A percentile compares a stretch with the other conserved stretches of the same genome.
phyloP scores from a whole-genome alignment of 495 filamentous ascomycete genomes.

The Hypoxylon intermedium region DNA sequence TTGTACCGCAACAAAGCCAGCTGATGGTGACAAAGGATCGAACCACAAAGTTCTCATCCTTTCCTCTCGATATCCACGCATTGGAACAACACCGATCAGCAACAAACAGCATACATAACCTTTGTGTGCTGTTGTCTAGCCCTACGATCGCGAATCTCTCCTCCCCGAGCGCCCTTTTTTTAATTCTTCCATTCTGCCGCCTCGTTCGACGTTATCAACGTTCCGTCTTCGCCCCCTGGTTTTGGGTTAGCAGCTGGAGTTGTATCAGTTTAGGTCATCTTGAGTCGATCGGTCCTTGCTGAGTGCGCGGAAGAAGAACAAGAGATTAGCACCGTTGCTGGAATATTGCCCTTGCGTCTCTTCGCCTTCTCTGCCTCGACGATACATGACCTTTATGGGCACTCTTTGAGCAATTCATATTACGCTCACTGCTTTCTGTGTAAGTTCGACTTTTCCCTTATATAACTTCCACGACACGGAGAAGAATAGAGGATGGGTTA shows the following conservation, averaged over 20 bases:
- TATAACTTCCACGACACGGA: conserved; percentile 9
- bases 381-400: conserved; percentile 13
- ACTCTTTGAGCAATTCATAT: conserved; percentile 12
- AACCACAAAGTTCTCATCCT: conserved; percentile 5
- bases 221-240: not conserved
- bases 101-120: conserved; percentile 13
- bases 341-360: conserved; percentile 45
- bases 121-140: conserved; percentile 20
- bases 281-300: conserved; percentile 13
- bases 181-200: not conserved
- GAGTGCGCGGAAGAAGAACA: conserved; percentile 16
- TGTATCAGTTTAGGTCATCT: conserved; percentile 1
- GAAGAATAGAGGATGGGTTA: conserved; percentile 17
- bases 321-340: conserved; percentile 42
- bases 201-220: conserved; percentile 1
- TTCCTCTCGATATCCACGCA: conserved; percentile 16
- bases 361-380: conserved; percentile 20
- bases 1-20: conserved; percentile 28
- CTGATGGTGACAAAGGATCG: conserved; percentile 28
- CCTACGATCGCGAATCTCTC: conserved; percentile 1
- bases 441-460: conserved; percentile 17
- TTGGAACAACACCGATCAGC: conserved; percentile 12
- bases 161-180: not conserved
- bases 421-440: conserved; percentile 35
- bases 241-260: not conserved